A percentile compares a stretch with the other conserved stretches of the same genome.
phyloP scores from a whole-genome alignment of 495 filamentous ascomycete species.

The Xylaria cubensis region DNA sequence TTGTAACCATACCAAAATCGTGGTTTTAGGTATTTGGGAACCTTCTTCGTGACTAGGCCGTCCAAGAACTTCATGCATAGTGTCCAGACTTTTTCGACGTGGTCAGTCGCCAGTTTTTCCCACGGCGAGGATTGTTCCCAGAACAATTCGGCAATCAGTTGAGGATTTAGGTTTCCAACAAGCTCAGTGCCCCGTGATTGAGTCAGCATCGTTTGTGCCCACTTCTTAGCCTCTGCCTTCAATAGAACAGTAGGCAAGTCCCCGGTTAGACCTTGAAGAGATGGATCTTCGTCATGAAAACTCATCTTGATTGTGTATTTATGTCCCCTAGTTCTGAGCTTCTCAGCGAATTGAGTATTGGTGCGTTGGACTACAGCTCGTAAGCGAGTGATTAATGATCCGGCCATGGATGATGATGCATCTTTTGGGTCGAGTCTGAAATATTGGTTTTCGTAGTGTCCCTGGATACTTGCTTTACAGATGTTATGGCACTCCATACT shows the following conservation, averaged over 20 bases:
- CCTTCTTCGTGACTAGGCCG: background rate
- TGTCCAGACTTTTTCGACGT: background rate
- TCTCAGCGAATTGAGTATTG: background rate
- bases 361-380: background rate
- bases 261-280: too few species aligned
- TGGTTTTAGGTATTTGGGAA: background rate
- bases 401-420: background rate
- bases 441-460: background rate
- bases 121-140: background rate
- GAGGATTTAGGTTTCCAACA: background rate
- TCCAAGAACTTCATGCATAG: background rate
- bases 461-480: background rate
- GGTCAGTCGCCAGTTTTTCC: background rate
- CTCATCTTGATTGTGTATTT: background rate
- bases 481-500: background rate
- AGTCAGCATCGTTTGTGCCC: background rate
- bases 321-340: background rate
- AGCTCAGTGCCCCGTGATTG: background rate
- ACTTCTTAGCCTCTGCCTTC: background rate
- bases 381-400: background rate
- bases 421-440: background rate
- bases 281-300: background rate
- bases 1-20: background rate
- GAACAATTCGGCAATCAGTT: background rate
- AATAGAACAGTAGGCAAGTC: background rate